Percentiles rank a stretch among this genome's conserved stretches.
Evolutionary conservation across 441 rosid species (phyloP).

Genomic region (Erodium moschatum): DNA sequence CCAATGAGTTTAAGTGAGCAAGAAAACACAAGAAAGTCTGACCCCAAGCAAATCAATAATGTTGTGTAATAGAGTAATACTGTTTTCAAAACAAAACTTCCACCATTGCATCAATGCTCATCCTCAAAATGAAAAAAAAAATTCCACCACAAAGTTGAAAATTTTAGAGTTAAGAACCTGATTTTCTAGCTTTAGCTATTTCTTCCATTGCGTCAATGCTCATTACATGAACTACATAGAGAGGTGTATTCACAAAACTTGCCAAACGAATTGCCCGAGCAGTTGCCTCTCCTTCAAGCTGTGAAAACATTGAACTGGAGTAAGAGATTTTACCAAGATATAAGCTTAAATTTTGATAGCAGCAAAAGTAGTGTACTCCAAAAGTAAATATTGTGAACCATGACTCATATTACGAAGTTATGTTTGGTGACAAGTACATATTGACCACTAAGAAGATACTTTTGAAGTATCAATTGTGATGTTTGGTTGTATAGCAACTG

Average conservation of each 20-base stretch:
- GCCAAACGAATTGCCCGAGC: constrained; percentile 85
- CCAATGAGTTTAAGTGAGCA: neutral
- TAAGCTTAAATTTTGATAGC: too few species aligned
- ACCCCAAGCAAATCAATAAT: neutral
- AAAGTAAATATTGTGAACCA: too few species aligned
- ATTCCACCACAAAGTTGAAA: neutral
- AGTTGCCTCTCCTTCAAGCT: constrained; percentile 98
- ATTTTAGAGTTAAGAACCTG: constrained; percentile 40
- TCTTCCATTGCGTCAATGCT: constrained; percentile 97
- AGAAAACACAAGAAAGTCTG: neutral
- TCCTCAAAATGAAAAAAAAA: too few species aligned
- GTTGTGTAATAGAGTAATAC: neutral
- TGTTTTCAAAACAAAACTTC: neutral
- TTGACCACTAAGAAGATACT: too few species aligned
- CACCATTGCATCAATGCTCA: neutral
- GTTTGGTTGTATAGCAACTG: too few species aligned
- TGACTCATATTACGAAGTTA: too few species aligned
- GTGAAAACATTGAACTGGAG: constrained; percentile 23
- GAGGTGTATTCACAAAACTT: constrained; percentile 74
- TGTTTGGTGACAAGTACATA: too few species aligned
- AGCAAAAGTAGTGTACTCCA: neutral
- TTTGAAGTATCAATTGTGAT: too few species aligned
- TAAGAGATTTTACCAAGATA: constrained; percentile 3
- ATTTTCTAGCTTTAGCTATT: constrained; percentile 79
- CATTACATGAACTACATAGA: constrained; percentile 95